Evolutionary conservation across 306 rosid genomes (phyloP), one percentile per base, ranked within the genome.

Genomic region (Sicyos baderoa): DNA sequence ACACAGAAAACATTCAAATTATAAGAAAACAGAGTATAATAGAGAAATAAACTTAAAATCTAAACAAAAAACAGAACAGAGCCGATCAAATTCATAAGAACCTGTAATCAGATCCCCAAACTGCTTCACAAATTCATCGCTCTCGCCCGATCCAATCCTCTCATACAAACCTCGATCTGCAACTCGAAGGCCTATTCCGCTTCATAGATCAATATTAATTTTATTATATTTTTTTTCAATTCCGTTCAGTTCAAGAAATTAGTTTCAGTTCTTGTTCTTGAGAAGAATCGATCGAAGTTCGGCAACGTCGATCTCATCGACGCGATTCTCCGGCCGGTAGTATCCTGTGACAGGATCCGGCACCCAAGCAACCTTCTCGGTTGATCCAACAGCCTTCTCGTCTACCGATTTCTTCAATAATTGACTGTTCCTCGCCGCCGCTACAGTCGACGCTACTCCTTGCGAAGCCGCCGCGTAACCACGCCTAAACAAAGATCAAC

Each of bases 271-370:
- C 22, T 49, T 42, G 61, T 87, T 89, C 61, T 85, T 78, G 10
- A 89, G 52, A 61, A 92, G 93, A 4, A 42, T 40, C 9, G 89
- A 84, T 2, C 98, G 88, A 3, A 92, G 83, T 66, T 92, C 95
- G 3, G 93, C 95, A 5, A 74, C 93, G 70, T 92, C 98, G 48
- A 83, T 76, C 68, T 92, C 93, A 17, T 78, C 72, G 27, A 18
- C 54, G 23, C 70, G 73, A n/a, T 86, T 92, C 76, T 86, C 98
- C 0, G 96, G 98, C 5, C 76, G 80, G 75, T 92, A 92, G 76
- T 82, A 81, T 5, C 98, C 98, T 16, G 98, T 92, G 10, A 82
- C 86, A 3, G 98, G 98, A 51, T 89, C 90, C 1, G 98, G 98
- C 11, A 89, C 85, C 98, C 98, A 92, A 27, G 93, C 74, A 9